phyloP scores from a whole-genome alignment of 495 filamentous ascomycete genomes.

The Trichoderma gamsii region DNA sequence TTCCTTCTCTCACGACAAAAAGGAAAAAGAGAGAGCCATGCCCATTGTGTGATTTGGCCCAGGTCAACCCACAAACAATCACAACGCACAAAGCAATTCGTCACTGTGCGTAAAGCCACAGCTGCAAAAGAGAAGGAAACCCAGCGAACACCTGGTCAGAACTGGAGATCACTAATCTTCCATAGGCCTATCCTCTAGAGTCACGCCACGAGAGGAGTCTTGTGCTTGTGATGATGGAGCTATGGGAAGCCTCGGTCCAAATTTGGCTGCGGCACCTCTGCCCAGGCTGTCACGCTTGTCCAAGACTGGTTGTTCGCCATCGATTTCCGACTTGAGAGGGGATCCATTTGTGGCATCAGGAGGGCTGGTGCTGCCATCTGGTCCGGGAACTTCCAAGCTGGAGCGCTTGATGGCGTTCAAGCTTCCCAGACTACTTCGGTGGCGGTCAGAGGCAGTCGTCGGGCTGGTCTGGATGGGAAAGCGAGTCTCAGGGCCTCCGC shows the following conservation, averaged over 20 bases:
- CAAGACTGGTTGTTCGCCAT: slow-evolving; percentile 29
- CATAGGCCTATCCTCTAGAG: slow-evolving; percentile 62
- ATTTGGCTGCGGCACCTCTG: slow-evolving; percentile 38
- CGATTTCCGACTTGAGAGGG: slow-evolving; percentile 28
- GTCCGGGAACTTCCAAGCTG: slow-evolving; percentile 43
- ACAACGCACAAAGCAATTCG: neutral
- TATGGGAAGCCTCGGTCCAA: slow-evolving; percentile 37
- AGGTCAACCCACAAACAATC: neutral
- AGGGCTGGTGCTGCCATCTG: slow-evolving; percentile 33
- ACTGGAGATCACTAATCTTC: slow-evolving; percentile 27
- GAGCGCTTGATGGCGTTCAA: slow-evolving; percentile 33
- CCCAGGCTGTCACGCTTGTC: slow-evolving; percentile 49
- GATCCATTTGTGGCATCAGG: slow-evolving; percentile 7
- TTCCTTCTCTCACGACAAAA: slow-evolving; percentile 1
- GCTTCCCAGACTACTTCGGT: slow-evolving; percentile 35
- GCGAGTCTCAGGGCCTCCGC: slow-evolving; percentile 68
- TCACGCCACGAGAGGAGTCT: slow-evolving; percentile 51
- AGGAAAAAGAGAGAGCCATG: neutral
- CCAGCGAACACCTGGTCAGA: neutral
- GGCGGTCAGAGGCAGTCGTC: slow-evolving; percentile 44
- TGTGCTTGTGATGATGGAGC: slow-evolving; percentile 23
- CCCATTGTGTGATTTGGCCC: neutral
- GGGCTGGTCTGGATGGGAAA: slow-evolving; percentile 80
- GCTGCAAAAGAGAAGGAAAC: neutral
- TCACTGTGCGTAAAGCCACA: slow-evolving; percentile 3